Evolutionary conservation across 768 basidiomycete genomes (phyloP), one percentile per base, ranked within the genome.

Genomic region (Kwoniella botswanensis): DNA sequence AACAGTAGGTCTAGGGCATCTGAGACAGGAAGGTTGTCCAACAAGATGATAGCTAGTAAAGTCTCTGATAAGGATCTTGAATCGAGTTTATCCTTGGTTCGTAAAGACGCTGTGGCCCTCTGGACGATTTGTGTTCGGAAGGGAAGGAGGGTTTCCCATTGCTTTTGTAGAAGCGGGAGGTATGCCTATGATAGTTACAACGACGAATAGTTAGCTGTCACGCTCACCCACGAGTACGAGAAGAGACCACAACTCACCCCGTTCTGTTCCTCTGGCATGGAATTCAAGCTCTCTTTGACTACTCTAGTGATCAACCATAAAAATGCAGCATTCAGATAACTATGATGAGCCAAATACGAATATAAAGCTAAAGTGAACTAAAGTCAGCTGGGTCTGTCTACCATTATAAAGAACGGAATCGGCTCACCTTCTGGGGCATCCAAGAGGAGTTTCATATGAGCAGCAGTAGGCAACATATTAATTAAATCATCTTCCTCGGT

Each of bases 51-150:
- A 0, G 92, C 90, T 11, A 95, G 85, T 11, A 96, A 86, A 3
- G 90, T 90, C 2, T 93, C 89, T 73, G 93, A 92, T 1, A 87
- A 87, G 67, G 61, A 65, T 42, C 70, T 72, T 0, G 74, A 56
- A 12, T 78, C 75, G 7, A 90, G 84, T n/a, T 86, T 82, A 9
- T 85, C 84, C 46, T 85, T 82, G 73, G 91, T 88, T 58, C 93
- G 88, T 18, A 97, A 85, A n/a, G 89, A 91, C 57, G 92, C 82
- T 0, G 90, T 93, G n/a, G 94, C 92, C 77, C 90, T 90, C 75
- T 94, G 92, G 22, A 92, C 88, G 72, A 98, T 95, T 78, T 96
- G 94, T 0, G 90, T 86, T 55, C 93, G 90, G 79, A 96, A 93
- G 74, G 92, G 92, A 4, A 90, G 88, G 9, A 98, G 89, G 0